Evolutionary conservation across 2,329 filamentous ascomycete genomes (phyloP).

Genomic region (Fusarium sp.): DNA sequence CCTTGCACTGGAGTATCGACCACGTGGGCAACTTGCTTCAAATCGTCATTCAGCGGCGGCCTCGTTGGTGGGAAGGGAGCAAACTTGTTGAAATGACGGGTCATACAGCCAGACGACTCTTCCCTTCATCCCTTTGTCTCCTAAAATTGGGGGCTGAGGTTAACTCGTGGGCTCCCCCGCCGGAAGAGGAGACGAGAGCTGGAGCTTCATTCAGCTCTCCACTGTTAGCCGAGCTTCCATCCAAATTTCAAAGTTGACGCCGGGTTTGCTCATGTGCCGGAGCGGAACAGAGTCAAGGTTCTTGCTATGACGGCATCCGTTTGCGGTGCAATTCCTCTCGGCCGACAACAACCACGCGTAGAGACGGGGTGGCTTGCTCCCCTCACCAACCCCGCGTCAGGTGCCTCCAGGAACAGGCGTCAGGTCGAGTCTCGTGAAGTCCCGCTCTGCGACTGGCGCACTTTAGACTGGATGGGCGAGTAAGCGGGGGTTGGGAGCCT

Average conservation of each 20-base stretch:
- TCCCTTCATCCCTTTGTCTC: not conserved
- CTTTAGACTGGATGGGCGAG: slow-evolving; percentile 7
- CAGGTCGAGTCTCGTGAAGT: slow-evolving; percentile 23
- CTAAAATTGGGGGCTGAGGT: not conserved
- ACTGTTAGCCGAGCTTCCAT: slow-evolving; percentile 30
- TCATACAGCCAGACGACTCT: not conserved
- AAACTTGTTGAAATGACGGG: slow-evolving; percentile 5
- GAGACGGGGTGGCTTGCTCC: slow-evolving; percentile 31
- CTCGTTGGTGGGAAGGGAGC: not conserved
- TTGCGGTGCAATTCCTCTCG: slow-evolving; percentile 30
- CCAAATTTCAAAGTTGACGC: slow-evolving; percentile 13
- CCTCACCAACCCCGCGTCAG: slow-evolving; percentile 34
- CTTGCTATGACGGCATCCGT: slow-evolving; percentile 16
- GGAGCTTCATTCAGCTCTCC: slow-evolving; percentile 33
- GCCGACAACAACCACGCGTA: slow-evolving; percentile 31
- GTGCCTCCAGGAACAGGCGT: slow-evolving; percentile 40
- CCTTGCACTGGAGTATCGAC: slow-evolving; percentile 24
- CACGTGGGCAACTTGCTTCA: slow-evolving; percentile 27
- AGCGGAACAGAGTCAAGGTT: not conserved
- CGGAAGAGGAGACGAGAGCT: slow-evolving; percentile 4
- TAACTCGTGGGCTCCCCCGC: not conserved
- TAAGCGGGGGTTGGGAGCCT: slow-evolving; percentile 33
- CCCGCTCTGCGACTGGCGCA: not conserved
- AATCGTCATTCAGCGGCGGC: not conserved
- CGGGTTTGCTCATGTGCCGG: slow-evolving; percentile 13